A percentile compares a stretch with the other conserved stretches of the same genome.
Evolutionary conservation across 192 early-diverging fungal genomes (phyloP).

Genomic region (Piromyces sp.): DNA sequence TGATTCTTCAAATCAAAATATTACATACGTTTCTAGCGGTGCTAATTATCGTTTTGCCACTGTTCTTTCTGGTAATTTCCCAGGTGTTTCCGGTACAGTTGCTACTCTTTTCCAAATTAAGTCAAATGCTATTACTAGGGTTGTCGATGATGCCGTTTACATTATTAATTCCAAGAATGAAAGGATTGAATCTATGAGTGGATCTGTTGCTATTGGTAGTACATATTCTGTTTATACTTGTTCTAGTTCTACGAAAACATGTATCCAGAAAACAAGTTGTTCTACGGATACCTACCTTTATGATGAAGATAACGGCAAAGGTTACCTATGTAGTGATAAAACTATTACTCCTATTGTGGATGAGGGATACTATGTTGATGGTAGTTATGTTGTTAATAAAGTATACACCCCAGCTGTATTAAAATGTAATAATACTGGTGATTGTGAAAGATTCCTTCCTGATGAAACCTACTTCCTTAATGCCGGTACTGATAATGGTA

Average conservation of each 20-base stretch:
- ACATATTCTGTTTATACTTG: neutral
- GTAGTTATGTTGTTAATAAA: neutral
- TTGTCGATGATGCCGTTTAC: neutral
- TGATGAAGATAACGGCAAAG: neutral
- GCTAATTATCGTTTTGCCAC: neutral
- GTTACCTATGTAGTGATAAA: neutral
- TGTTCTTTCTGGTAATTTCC: neutral
- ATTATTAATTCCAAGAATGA: neutral
- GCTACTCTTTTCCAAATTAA: neutral
- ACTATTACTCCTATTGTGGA: neutral
- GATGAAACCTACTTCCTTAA: neutral
- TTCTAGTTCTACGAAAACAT: neutral
- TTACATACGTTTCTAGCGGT: neutral
- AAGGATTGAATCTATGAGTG: neutral
- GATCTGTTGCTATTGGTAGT: neutral
- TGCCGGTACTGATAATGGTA: neutral
- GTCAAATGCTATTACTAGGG: neutral
- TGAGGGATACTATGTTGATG: neutral
- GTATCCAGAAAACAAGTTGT: neutral
- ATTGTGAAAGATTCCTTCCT: neutral
- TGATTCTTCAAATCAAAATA: neutral
- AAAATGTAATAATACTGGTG: neutral
- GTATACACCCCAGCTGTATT: neutral
- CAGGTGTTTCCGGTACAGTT: neutral
- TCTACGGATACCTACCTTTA: neutral